These are phyloP conservation scores for Grosmannia huntii DNA, from an alignment of 2,329 filamentous ascomycete species.

Conservation along the genomic window DNA sequence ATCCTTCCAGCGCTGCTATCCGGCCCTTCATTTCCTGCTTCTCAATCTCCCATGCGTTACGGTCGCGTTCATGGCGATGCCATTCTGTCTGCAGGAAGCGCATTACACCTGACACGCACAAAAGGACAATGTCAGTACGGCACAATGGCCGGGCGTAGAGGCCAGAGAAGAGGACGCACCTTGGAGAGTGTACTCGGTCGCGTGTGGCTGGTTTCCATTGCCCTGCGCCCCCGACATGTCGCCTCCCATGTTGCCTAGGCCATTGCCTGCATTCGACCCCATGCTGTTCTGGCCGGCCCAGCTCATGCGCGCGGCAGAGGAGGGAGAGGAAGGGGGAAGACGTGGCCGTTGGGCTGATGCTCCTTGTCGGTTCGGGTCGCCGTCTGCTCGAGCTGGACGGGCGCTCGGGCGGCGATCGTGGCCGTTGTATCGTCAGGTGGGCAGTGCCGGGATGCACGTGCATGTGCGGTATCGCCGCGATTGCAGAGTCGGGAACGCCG, in stretches of 20 bases:
- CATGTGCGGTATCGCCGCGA: background rate
- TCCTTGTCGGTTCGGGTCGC: background rate
- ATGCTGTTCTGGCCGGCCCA: constrained; percentile 19
- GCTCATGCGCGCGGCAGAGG: constrained; percentile 7
- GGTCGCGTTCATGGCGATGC: constrained; percentile 94
- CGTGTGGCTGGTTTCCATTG: constrained; percentile 39
- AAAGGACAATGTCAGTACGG: background rate
- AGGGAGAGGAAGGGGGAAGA: background rate
- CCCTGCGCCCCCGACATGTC: constrained; percentile 33
- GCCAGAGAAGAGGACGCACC: constrained; percentile 18
- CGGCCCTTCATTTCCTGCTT: constrained; percentile 97
- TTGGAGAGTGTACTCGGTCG: constrained; percentile 50
- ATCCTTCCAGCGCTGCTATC: constrained; percentile 88
- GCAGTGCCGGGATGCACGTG: background rate
- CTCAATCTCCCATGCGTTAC: constrained; percentile 98
- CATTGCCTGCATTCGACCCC: constrained; percentile 27
- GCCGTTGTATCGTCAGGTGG: background rate
- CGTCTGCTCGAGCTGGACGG: background rate
- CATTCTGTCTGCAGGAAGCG: constrained; percentile 98
- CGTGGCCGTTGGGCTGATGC: background rate
- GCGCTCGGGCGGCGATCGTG: background rate
- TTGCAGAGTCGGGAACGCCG: background rate
- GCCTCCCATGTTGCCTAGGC: constrained; percentile 24
- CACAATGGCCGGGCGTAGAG: background rate
- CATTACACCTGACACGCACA: constrained; percentile 63